Evolutionary conservation across 129 eudicot genomes (phyloP).

Genomic region (Oenanthe sinensis): DNA sequence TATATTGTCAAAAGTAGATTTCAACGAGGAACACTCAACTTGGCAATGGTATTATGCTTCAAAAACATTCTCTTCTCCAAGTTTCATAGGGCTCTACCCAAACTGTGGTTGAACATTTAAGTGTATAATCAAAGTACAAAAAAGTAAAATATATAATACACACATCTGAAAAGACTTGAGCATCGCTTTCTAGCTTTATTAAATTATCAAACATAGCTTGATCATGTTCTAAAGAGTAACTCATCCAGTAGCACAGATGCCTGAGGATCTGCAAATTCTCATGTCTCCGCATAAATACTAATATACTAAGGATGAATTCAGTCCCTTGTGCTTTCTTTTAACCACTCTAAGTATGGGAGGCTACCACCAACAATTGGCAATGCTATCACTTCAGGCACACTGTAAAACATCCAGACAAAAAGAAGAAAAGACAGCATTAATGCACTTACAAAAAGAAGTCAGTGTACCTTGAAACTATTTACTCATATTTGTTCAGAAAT

Average conservation of each 20-base stretch:
- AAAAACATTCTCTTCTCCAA: background rate
- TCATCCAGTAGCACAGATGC: background rate
- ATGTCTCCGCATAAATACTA: background rate
- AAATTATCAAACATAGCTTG: background rate
- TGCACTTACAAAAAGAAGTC: background rate
- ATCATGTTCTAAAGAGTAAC: background rate
- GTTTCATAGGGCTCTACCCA: background rate
- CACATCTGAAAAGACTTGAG: background rate
- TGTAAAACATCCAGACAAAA: slow-evolving; percentile 9
- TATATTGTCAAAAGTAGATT: too few relatives aligned
- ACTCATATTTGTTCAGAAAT: background rate
- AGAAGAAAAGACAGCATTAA: background rate
- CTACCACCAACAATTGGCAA: slow-evolving; percentile 64
- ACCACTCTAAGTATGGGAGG: slow-evolving; percentile 56
- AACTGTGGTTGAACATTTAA: too few relatives aligned
- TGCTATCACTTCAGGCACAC: slow-evolving; percentile 81
- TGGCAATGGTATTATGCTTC: too few relatives aligned
- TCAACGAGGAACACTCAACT: too few relatives aligned
- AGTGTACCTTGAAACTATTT: background rate
- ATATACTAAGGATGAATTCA: background rate
- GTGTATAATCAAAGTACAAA: background rate
- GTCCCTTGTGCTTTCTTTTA: slow-evolving; percentile 56
- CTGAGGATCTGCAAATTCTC: background rate
- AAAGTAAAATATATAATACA: too few relatives aligned
- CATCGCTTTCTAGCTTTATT: background rate